phyloP scores from a whole-genome alignment of 768 basidiomycete species.

The Leccinellum albellum region DNA sequence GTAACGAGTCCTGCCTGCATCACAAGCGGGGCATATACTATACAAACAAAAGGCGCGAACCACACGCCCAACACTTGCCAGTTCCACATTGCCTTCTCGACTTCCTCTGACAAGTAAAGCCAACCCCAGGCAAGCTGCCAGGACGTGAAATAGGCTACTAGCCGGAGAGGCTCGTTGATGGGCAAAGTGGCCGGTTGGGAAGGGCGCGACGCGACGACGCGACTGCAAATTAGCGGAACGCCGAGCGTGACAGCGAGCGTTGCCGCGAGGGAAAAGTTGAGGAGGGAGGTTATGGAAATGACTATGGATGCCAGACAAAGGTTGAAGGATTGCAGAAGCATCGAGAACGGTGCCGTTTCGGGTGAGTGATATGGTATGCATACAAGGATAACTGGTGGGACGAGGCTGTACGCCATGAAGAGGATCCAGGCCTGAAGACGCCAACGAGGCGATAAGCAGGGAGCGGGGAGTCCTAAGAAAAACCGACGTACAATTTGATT shows the following conservation, averaged over 20 bases:
- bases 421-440: conserved; percentile 24
- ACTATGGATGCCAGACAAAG: conserved; percentile 83
- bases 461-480: background rate
- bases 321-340: conserved; percentile 66
- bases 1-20: conserved; percentile 66
- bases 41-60: conserved; percentile 79
- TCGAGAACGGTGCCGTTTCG: conserved; percentile 38
- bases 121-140: conserved; percentile 52
- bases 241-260: conserved; percentile 62
- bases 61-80: conserved; percentile 80
- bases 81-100: conserved; percentile 57
- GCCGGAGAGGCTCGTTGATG: conserved; percentile 21
- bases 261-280: conserved; percentile 90
- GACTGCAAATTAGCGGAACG: conserved; percentile 54
- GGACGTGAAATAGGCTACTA: conserved; percentile 35
- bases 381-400: conserved; percentile 35
- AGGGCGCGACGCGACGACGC: conserved; percentile 31
- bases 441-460: conserved; percentile 15
- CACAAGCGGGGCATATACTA: conserved; percentile 73
- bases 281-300: conserved; percentile 79
- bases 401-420: conserved; percentile 26
- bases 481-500: conserved; percentile 37
- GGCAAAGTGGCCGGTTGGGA: conserved; percentile 15
- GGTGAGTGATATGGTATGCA: conserved; percentile 22
- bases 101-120: conserved; percentile 46